phyloP scores from a whole-genome alignment of 768 basidiomycete species.

The Xerocomellus amylosporus region DNA sequence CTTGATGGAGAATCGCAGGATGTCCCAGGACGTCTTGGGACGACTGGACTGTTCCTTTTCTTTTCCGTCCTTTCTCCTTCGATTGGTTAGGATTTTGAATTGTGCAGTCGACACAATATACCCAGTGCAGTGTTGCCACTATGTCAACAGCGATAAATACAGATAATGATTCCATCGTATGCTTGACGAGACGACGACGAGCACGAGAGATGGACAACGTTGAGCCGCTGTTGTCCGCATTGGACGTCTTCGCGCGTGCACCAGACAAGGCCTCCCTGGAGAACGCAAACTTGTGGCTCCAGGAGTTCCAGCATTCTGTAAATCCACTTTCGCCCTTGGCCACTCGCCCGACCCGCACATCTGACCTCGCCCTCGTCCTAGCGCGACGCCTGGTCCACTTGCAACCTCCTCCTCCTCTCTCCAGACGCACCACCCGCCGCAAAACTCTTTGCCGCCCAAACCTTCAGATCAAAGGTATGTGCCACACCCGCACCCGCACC shows the following conservation, averaged over 20 bases:
- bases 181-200: conserved; percentile 5
- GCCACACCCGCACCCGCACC: neutral
- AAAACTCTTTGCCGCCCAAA: conserved; percentile 94
- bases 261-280: conserved; percentile 84
- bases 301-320: conserved; percentile 99
- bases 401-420: conserved; percentile 84
- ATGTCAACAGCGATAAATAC: conserved; percentile 34
- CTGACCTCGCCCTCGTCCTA: conserved; percentile 70
- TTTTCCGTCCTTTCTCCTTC: conserved; percentile 4
- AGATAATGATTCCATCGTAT: conserved; percentile 18
- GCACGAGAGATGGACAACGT: conserved; percentile 56
- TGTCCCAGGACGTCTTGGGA: conserved; percentile 21
- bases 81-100: conserved; percentile 16
- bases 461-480: conserved; percentile 88
- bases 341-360: conserved; percentile 53
- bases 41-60: conserved; percentile 20
- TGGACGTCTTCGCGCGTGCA: conserved; percentile 75
- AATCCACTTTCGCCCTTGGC: conserved; percentile 75
- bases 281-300: conserved; percentile 90
- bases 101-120: conserved; percentile 29
- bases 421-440: conserved; percentile 75
- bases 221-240: conserved; percentile 69
- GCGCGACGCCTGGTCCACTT: conserved; percentile 96
- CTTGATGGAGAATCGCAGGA: conserved; percentile 33
- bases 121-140: conserved; percentile 34